These are phyloP conservation scores for Lecanicillium sp. DNA, from an alignment of 2,329 filamentous ascomycete species.

Conservation along the genomic window DNA sequence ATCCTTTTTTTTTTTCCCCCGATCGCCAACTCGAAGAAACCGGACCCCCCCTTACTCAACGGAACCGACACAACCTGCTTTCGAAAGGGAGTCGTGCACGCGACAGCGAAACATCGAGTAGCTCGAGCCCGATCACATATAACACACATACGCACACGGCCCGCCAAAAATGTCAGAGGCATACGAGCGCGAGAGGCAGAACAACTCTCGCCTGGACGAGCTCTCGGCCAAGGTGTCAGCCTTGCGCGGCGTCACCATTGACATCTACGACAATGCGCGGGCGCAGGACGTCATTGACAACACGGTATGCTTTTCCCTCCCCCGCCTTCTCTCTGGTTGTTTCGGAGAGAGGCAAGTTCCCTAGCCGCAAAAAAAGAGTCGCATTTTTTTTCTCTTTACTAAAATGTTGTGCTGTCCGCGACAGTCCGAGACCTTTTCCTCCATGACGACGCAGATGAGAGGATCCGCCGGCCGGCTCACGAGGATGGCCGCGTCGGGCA, in stretches of 20 bases:
- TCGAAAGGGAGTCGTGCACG: too few relatives aligned
- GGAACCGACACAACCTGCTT: too few relatives aligned
- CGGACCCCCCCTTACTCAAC: too few relatives aligned
- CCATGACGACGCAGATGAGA: slow-evolving; percentile 74
- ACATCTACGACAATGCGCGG: slow-evolving; percentile 95
- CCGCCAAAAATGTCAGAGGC: slow-evolving; percentile 58
- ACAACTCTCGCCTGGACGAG: slow-evolving; percentile 89
- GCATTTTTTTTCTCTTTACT: background rate
- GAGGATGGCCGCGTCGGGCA: slow-evolving; percentile 85
- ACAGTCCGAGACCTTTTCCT: slow-evolving; percentile 84
- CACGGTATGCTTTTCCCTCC: slow-evolving; percentile 52
- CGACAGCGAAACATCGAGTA: too few relatives aligned
- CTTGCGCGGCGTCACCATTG: slow-evolving; percentile 86
- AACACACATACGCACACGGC: background rate
- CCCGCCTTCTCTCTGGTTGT: slow-evolving; percentile 3
- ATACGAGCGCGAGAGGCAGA: slow-evolving; percentile 80
- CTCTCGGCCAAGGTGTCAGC: slow-evolving; percentile 87
- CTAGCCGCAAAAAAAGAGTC: too few relatives aligned
- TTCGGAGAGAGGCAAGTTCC: too few relatives aligned
- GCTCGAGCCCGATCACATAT: background rate
- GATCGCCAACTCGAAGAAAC: too few relatives aligned
- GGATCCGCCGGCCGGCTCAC: slow-evolving; percentile 77
- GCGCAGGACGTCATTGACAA: slow-evolving; percentile 83
- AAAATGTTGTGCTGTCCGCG: background rate
- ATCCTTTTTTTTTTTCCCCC: too few relatives aligned